Percentiles rank a stretch among this genome's conserved stretches.
Evolutionary conservation across 208 protist species (phyloP).

Genomic region (Trypanosomatidae sp.): DNA sequence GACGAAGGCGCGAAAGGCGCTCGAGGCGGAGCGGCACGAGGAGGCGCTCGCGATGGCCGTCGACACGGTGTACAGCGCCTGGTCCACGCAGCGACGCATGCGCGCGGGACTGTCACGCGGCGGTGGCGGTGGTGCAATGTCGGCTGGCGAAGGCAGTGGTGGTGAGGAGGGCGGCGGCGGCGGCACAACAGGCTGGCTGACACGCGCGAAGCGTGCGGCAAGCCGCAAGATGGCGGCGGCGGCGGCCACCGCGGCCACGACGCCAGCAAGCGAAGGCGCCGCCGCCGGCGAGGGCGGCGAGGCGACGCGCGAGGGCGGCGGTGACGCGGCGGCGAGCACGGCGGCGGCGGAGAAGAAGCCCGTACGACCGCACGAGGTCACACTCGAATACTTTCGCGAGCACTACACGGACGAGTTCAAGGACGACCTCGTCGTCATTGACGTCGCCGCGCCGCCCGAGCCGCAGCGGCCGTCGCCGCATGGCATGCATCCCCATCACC

Average conservation of each 20-base stretch:
- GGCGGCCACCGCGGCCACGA: neutral
- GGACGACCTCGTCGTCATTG: constrained; percentile 64
- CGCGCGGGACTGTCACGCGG: constrained; percentile 2
- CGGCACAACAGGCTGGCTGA: constrained; percentile 1
- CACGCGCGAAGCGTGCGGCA: neutral
- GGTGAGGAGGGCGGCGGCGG: constrained; percentile 3
- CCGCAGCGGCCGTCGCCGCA: no score
- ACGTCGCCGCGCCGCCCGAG: constrained; percentile 34
- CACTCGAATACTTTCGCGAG: constrained; percentile 65
- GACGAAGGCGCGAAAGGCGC: constrained; percentile 55
- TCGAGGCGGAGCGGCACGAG: constrained; percentile 46
- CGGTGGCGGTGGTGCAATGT: neutral
- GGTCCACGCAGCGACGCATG: constrained; percentile 23
- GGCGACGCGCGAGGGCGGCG: constrained; percentile 2
- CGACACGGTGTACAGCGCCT: constrained; percentile 62
- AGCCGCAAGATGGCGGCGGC: neutral
- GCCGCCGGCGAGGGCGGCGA: constrained; percentile 1
- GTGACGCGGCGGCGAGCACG: neutral
- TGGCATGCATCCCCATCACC: constrained; percentile 8
- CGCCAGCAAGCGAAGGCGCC: constrained; percentile 1
- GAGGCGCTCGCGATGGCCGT: constrained; percentile 67
- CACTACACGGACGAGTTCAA: constrained; percentile 65
- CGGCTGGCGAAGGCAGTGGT: constrained; percentile 1
- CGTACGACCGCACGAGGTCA: constrained; percentile 11
- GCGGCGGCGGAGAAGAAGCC: neutral